Evolutionary conservation across 1,284 basidiomycete species (phyloP), one percentile per base, ranked within the genome.

Genomic region (Heterobasidion annosum): DNA sequence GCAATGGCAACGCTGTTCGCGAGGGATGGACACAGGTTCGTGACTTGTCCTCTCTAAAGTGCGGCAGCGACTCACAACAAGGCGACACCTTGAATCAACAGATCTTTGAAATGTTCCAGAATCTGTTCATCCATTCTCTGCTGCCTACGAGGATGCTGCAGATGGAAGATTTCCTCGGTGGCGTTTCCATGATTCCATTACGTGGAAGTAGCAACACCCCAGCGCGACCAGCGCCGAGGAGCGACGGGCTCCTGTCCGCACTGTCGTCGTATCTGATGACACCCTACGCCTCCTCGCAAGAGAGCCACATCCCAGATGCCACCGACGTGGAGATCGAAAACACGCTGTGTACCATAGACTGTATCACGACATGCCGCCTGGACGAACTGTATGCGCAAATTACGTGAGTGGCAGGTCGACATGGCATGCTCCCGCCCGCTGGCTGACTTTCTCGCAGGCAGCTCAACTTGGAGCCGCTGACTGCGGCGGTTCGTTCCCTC

Each of bases 41-140:
- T 25, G 25, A 25, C 25, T 4, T 56, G 75, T 58, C 18, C 18
- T 18, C 18, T 18, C 18, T 16, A 25, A 19, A 48, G 8, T 9
- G 47, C 44, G 25, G 25, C 25, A 5, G 25, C 25, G 25, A 25
- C 25, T 25, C 4, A 25, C 4, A 4, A 25, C 25, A 4, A 25
- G 25, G 25, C 25, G 25, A 25, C 25, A 25, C 25, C 25, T 4
- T 25, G 25, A 25, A 25, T 25, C 25, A 25, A 25, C 15, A 93
- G 85, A 93, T 99, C 56, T 98, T 99, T 63, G 95, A 98, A 68
- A 98, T 99, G 84, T 94, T 98, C 71, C 90, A 96, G 65, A 98
- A 94, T 37, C 75, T 99, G 25, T 99, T 99, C 71, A 72, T 96
- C 46, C 91, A 98, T 67, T 95, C 93, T 3, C 77, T 99, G 33